A percentile compares a stretch with the other conserved stretches of the same genome.
Evolutionary conservation across 345 rosid genomes (phyloP).

Genomic region (Citrus mangshanensis): DNA sequence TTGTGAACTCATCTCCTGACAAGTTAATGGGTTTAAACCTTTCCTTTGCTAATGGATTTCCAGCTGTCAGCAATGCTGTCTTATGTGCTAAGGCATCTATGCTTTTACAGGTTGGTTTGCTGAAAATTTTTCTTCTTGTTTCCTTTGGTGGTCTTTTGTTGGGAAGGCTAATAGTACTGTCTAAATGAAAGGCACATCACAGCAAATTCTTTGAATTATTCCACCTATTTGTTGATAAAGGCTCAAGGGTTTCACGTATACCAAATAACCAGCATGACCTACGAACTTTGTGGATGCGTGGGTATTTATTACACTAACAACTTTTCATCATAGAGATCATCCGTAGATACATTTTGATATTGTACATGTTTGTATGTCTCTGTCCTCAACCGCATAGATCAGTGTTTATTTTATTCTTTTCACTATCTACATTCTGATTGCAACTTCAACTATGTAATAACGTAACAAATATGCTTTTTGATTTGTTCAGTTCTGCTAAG

Average conservation of each 20-base stretch:
- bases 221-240: too few relatives aligned
- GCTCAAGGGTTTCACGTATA: too few relatives aligned
- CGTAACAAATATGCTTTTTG: too few relatives aligned
- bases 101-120: conserved; percentile 82
- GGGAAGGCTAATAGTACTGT: neutral
- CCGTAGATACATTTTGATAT: neutral
- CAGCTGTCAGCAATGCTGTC: conserved; percentile 75
- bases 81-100: conserved; percentile 97
- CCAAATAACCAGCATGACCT: neutral
- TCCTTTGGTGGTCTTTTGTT: neutral
- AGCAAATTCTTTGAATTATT: too few relatives aligned
- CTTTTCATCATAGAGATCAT: neutral
- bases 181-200: neutral
- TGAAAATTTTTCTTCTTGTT: neutral
- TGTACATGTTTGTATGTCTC: neutral
- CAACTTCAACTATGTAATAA: neutral
- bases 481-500: too few relatives aligned
- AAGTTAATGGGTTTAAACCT: conserved; percentile 92
- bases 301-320: neutral
- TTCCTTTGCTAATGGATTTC: conserved; percentile 77
- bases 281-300: neutral
- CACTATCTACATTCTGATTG: neutral
- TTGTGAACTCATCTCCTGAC: conserved; percentile 89
- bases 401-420: neutral
- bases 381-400: neutral